A percentile compares a stretch with the other conserved stretches of the same genome.
Evolutionary conservation across 2,329 filamentous ascomycete species (phyloP).

Genomic region (Sordariomycetes sp.): DNA sequence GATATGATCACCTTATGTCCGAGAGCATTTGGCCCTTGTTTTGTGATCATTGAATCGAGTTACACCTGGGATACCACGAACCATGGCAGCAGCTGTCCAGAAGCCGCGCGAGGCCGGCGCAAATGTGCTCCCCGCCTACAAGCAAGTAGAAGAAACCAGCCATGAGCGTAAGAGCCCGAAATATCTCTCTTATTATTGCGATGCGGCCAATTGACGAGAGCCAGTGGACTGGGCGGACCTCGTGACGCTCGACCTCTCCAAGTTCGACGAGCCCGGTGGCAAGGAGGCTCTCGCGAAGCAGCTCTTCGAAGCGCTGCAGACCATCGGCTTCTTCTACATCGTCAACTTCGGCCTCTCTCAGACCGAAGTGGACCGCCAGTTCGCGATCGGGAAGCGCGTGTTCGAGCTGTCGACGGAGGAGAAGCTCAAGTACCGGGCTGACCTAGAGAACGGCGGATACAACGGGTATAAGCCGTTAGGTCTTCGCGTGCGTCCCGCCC

Average conservation of each 20-base stretch:
- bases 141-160: constrained; percentile 21
- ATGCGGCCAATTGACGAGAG: not conserved
- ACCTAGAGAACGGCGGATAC: constrained; percentile 41
- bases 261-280: constrained; percentile 41
- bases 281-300: constrained; percentile 42
- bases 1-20: not conserved
- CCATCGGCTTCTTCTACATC: constrained; percentile 47
- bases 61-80: not conserved
- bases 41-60: not conserved
- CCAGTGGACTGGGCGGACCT: constrained; percentile 41
- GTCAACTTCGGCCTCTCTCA: constrained; percentile 51
- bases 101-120: constrained; percentile 8
- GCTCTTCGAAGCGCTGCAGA: constrained; percentile 39
- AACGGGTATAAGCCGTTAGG: constrained; percentile 44
- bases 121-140: constrained; percentile 16
- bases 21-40: not conserved
- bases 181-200: not conserved
- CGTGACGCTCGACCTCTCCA: constrained; percentile 43
- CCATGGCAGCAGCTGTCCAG: constrained; percentile 4
- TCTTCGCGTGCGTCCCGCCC: constrained; percentile 11
- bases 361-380: constrained; percentile 49
- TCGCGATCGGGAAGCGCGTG: constrained; percentile 48
- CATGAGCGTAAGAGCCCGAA: constrained; percentile 17
- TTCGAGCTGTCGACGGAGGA: constrained; percentile 46
- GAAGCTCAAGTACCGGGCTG: constrained; percentile 44